These are phyloP conservation scores for Pseudonitzschia multiseries DNA, from an alignment of 108 stramenopile species.

Conservation along the genomic window DNA sequence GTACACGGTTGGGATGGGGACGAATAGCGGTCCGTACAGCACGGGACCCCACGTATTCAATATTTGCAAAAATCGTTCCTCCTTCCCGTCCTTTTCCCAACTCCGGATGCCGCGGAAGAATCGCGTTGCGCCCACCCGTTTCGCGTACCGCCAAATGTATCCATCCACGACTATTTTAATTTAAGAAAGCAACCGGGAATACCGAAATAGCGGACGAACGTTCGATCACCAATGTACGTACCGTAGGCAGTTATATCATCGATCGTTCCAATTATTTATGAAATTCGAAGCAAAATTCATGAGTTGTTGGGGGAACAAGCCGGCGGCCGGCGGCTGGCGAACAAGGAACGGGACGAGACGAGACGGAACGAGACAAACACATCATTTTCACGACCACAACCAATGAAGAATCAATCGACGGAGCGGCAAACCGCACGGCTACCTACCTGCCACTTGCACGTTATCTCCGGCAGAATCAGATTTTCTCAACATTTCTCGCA, in stretches of 20 bases:
- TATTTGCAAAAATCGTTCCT: conserved; percentile 72
- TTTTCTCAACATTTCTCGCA: conserved; percentile 32
- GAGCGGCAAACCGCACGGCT: not conserved
- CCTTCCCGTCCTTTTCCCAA: conserved; percentile 79
- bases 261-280: no score
- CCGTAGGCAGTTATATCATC: no score
- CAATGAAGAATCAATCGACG: not conserved
- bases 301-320: not conserved
- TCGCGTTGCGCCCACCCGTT: conserved; percentile 44
- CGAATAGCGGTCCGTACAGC: conserved; percentile 49
- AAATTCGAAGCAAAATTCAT: not conserved
- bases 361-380: not conserved
- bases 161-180: conserved; percentile 56
- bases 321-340: not conserved
- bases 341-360: no score
- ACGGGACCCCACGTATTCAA: conserved; percentile 72
- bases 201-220: not conserved
- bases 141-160: conserved; percentile 86
- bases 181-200: not conserved
- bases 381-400: no score
- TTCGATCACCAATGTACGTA: no score
- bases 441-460: conserved; percentile 63
- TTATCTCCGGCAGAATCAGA: conserved; percentile 35
- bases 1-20: conserved; percentile 71
- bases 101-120: conserved; percentile 85